Evolutionary conservation across 768 basidiomycete species (phyloP).

Genomic region (Lentinula guzmanii): DNA sequence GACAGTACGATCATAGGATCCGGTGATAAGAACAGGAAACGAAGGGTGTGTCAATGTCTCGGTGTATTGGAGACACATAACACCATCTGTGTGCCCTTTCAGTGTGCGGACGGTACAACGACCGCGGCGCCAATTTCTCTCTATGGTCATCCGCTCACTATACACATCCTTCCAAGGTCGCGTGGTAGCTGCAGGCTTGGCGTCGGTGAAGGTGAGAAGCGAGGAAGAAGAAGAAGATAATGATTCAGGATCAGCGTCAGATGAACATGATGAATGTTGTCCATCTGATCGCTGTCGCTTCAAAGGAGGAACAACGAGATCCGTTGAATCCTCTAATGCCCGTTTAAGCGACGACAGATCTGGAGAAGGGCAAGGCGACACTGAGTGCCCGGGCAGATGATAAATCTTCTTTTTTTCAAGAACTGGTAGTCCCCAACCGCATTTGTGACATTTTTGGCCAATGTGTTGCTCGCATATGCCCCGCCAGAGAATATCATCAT

Average conservation of each 20-base stretch:
- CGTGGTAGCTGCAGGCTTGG: slow-evolving; percentile 37
- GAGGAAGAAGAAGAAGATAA: slow-evolving; percentile 15
- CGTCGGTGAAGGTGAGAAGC: slow-evolving; percentile 25
- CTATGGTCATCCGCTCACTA: slow-evolving; percentile 92
- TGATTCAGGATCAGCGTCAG: slow-evolving; percentile 23
- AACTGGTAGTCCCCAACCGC: slow-evolving; percentile 95
- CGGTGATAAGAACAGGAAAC: slow-evolving; percentile 94
- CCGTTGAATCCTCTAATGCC: slow-evolving; percentile 24
- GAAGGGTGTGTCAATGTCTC: slow-evolving; percentile 78
- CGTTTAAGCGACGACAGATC: slow-evolving; percentile 28
- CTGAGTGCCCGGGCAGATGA: slow-evolving; percentile 26
- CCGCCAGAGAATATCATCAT: slow-evolving; percentile 94
- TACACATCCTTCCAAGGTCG: slow-evolving; percentile 99
- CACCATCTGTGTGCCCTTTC: slow-evolving; percentile 90
- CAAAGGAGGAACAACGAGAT: slow-evolving; percentile 25
- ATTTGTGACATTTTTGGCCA: slow-evolving; percentile 92
- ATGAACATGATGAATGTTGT: slow-evolving; percentile 9
- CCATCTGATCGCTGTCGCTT: slow-evolving; percentile 47
- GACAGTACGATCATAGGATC: slow-evolving; percentile 92
- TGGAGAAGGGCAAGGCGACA: slow-evolving; percentile 30
- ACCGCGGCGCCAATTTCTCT: slow-evolving; percentile 96
- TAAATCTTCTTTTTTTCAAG: slow-evolving; percentile 66
- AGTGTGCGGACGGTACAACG: slow-evolving; percentile 80
- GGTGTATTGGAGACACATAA: slow-evolving; percentile 95
- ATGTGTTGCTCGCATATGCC: slow-evolving; percentile 98